Evolutionary conservation across 2,329 filamentous ascomycete species (phyloP).

Genomic region (Xylariaceae sp.): DNA sequence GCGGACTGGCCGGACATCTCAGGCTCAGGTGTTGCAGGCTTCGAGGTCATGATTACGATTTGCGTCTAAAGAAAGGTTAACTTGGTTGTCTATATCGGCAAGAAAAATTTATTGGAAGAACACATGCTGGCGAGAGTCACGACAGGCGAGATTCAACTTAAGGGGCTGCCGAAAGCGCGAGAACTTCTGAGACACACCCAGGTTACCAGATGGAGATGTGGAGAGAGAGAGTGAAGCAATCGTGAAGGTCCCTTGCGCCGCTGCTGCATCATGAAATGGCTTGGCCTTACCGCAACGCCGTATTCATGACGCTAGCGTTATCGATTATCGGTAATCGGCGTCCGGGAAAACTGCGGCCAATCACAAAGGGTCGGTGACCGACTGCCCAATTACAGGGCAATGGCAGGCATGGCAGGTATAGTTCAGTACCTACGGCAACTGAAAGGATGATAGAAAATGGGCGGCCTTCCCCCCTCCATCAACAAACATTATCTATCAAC

Average conservation of each 20-base stretch:
- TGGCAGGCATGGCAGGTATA: too few species aligned
- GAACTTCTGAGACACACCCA: conserved; percentile 27
- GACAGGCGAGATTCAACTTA: conserved; percentile 8
- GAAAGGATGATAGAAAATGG: too few species aligned
- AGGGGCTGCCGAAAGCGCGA: conserved; percentile 14
- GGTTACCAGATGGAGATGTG: conserved; percentile 11
- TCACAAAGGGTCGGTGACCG: background rate
- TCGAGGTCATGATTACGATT: conserved; percentile 10
- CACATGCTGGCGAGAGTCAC: conserved; percentile 22
- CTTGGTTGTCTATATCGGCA: conserved; percentile 11
- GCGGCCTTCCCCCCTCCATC: too few species aligned
- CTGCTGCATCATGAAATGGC: conserved; percentile 1
- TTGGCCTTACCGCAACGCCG: conserved; percentile 14
- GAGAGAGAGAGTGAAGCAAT: conserved; percentile 26
- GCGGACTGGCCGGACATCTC: conserved; percentile 3
- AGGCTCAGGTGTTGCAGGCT: conserved; percentile 8
- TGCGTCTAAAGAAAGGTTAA: conserved; percentile 19
- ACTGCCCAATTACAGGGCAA: too few species aligned
- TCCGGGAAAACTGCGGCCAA: conserved; percentile 10
- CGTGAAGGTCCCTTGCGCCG: conserved; percentile 24
- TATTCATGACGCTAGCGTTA: conserved; percentile 1
- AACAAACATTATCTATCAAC: too few species aligned
- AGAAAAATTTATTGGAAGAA: conserved; percentile 5
- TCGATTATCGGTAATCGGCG: conserved; percentile 22
- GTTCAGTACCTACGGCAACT: too few species aligned